Evolutionary conservation across 768 basidiomycete species (phyloP), one percentile per base, ranked within the genome.

Genomic region (Boletus pseudopeckii): DNA sequence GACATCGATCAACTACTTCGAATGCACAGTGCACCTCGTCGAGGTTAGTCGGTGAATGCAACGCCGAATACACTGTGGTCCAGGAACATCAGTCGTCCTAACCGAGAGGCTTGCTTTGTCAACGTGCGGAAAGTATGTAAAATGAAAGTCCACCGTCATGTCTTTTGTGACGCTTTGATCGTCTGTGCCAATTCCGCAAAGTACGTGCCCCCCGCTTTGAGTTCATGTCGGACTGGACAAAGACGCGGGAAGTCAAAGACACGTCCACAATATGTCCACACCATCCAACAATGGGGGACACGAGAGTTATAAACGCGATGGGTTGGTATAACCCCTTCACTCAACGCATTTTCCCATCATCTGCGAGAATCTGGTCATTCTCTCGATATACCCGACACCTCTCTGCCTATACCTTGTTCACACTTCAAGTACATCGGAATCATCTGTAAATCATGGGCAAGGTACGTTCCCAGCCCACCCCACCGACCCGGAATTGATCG

Each of bases 291-390:
- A 55, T 51, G 34, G 32, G 48, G 20, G 20, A n/a, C 13, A 15
- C 15, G n/a, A 53, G 52, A 41, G 34, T 52, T 65, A 54, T 62
- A 65, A 65, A 39, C 13, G 10, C 22, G 30, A 7, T 7, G 5
- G 1, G 40, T 20, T 24, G 6, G 24, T 36, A 20, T 11, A 41
- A 22, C 43, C 18, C n/a, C 15, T 33, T 20, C 18, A n/a, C 17
- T 28, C 28, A 1, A 26, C 46, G 11, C 32, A n/a, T 20, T 18
- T 24, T 18, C n/a, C 30, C 43, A 18, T 32, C 41, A n/a, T 17
- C 37, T 32, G 22, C 32, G 52, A 56, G 52, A 44, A 50, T 39
- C 61, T 62, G 57, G 57, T 51, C 50, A 41, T 54, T 59, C 54
- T 52, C 18, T 36, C 9, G 32, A 18, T 13, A 47, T 47, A 44